Base-by-base conservation (phyloP, 1,284 basidiomycete genomes). In the Trametes polyzona region DNA sequence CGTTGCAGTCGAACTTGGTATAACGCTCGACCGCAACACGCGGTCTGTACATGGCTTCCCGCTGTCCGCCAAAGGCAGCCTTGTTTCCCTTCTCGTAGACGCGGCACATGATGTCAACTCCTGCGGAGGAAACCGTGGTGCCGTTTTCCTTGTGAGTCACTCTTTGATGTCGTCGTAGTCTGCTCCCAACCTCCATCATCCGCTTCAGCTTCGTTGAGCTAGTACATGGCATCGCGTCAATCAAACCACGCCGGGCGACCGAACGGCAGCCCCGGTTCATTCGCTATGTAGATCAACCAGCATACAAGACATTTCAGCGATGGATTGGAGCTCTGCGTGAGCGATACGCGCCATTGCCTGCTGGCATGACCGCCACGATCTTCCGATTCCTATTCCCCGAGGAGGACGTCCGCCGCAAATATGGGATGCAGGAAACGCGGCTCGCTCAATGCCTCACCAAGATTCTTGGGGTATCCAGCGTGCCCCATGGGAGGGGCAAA, bases 321-420 rank as follows among this genome's bases (percentile, higher is more conserved):
- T 89, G 87, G 87, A 65, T 80, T 10, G 57, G 65, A 1, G 68
- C 71, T 14, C 71, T 87, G 24, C 77, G 70, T 52, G 64, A 55
- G 19, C 62, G 69, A n/a, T 82, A 79, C 66, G 65, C 73, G 2
- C 78, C 81, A 16, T 69, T 84, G 16, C 81, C 83, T 1, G 65
- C 71, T 0, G 76, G 77, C 11, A 83, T 81, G 10, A 77, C 80
- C n/a, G 69, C 74, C 10, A 77, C 74, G 1, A 70, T 92, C 29
- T 87, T 95, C 65, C 82, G 85, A 1, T 70, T 94, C 2, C 74
- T 95, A n/a, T 94, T 94, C 68, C 93, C 93, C 0, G 86, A 94
- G 53, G 84, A 92, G 55, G 92, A 94, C 55, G 65, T 75, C 0
- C 72, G 80, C 27, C 77, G 93, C 27, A 85, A 85, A 66, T 95